Evolutionary conservation across 2,329 filamentous ascomycete genomes (phyloP), one percentile per base, ranked within the genome.

Genomic region (Aureobasidium musti): DNA sequence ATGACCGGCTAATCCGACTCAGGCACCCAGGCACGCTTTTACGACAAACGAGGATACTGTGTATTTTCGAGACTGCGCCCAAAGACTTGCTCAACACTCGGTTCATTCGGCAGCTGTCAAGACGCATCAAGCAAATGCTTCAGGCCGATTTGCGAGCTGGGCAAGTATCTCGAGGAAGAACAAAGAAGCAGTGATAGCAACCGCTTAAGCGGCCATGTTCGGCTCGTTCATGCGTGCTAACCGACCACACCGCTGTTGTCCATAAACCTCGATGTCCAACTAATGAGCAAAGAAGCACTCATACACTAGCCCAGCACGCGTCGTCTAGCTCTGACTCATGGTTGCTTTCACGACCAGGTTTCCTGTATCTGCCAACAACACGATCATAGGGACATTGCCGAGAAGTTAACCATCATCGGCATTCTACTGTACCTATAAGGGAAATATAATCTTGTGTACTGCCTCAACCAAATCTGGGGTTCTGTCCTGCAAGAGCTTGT

Each of bases 21-120:
- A 33, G 37, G 54, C 39, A 45, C 54, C 45, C 26, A 33, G 37
- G 54, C 39, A 45, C 54, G 17, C 23, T 37, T 45, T 59, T 45
- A 43, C 54, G 37, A 43, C 39, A 8, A 59, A 21, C 37, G 54
- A 59, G 19, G 37, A 37, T n/a, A n/a, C 14, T 19, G 35, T 28
- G 53, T 7, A 39, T 17, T 37, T n/a, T 53, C 10, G 2, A 30
- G 26, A 52, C 17, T 10, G 26, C 17, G 49, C 19, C 17, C 26
- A 28, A 37, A n/a, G n/a, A n/a, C n/a, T 33, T 54, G 52, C 30
- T 54, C 17, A n/a, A 37, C 37, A 19, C 50, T 35, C 19, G 50
- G 30, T 54, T 6, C 50, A 5, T 5, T 37, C 50, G 50, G 30
- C 50, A 35, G 19, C 6, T 53, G 50, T 53, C 50, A 21, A 53